Percentiles rank a stretch among this genome's conserved stretches.
phyloP scores from a whole-genome alignment of 2,329 filamentous ascomycete species.

The Phaeosphaeria sp. region DNA sequence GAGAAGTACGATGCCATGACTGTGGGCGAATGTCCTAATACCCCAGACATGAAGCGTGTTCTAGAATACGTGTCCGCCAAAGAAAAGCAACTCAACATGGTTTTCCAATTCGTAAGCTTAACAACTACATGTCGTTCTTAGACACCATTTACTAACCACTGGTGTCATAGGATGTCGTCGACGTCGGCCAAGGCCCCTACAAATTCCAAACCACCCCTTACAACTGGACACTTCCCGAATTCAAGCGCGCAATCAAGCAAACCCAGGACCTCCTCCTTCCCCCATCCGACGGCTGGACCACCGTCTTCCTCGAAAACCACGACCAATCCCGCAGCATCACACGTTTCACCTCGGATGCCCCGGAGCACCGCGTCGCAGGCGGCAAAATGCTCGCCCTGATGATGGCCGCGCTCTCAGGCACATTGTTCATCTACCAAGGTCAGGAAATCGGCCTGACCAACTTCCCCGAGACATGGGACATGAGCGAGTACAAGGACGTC shows the following conservation, averaged over 20 bases:
- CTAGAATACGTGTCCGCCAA: conserved; percentile 65
- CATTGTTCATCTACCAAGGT: conserved; percentile 59
- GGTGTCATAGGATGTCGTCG: conserved; percentile 48
- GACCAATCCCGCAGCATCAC: conserved; percentile 60
- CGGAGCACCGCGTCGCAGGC: conserved; percentile 53
- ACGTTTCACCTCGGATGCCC: conserved; percentile 57
- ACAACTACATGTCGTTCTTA: too few relatives aligned
- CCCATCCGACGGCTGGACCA: conserved; percentile 53
- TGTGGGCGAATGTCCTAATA: conserved; percentile 72
- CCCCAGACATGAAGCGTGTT: conserved; percentile 64
- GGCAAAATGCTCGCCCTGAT: conserved; percentile 58
- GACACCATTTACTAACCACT: background rate
- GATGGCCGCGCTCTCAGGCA: conserved; percentile 57
- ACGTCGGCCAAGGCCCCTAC: conserved; percentile 45
- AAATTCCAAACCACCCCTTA: conserved; percentile 45
- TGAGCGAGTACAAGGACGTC: conserved; percentile 59
- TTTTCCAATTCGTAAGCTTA: conserved; percentile 64
- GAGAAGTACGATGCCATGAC: conserved; percentile 70
- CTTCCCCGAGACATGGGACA: conserved; percentile 51
- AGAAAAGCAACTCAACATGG: conserved; percentile 70
- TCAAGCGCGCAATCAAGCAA: conserved; percentile 40
- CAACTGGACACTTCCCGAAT: conserved; percentile 39
- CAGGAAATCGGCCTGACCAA: conserved; percentile 62
- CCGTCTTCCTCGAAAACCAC: conserved; percentile 62
- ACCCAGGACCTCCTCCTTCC: conserved; percentile 41